Evolutionary conservation across 768 basidiomycete species (phyloP).

Genomic region (Rhodotorula diobovata): DNA sequence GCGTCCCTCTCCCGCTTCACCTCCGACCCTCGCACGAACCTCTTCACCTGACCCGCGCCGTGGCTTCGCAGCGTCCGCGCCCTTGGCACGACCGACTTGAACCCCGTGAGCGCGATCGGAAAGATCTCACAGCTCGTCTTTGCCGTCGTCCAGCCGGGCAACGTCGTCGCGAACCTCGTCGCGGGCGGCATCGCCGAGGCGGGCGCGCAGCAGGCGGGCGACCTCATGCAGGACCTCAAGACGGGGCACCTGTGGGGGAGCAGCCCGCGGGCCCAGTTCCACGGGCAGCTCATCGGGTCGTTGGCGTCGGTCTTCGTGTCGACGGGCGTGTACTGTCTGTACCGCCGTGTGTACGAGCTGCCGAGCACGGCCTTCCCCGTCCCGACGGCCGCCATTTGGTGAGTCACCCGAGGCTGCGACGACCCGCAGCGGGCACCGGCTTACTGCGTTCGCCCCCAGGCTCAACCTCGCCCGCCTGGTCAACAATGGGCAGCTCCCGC

Average conservation of each 20-base stretch:
- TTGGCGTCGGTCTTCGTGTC: slow-evolving; percentile 82
- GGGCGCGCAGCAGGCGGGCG: slow-evolving; percentile 93
- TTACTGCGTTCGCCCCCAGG: no score
- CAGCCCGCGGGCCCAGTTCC: slow-evolving; percentile 90
- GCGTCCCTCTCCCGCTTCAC: slow-evolving; percentile 36
- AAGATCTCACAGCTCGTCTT: slow-evolving; percentile 93
- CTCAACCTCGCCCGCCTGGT: slow-evolving; percentile 50
- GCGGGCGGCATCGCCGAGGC: slow-evolving; percentile 96
- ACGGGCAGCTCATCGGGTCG: slow-evolving; percentile 82
- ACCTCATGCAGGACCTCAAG: slow-evolving; percentile 98
- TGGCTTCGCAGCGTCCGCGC: slow-evolving; percentile 67
- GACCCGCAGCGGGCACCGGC: no score
- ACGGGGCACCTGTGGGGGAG: slow-evolving; percentile 89
- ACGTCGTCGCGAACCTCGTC: slow-evolving; percentile 96
- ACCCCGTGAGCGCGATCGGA: slow-evolving; percentile 76
- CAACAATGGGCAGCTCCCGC: slow-evolving; percentile 70
- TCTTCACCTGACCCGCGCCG: not conserved
- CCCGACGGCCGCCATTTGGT: slow-evolving; percentile 92
- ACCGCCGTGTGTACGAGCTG: slow-evolving; percentile 78
- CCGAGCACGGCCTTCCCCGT: slow-evolving; percentile 94
- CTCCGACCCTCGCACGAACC: not conserved
- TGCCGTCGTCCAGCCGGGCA: slow-evolving; percentile 64
- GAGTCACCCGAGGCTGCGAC: slow-evolving; percentile 15
- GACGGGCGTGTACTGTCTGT: slow-evolving; percentile 77
- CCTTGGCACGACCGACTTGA: slow-evolving; percentile 87